Evolutionary conservation across 148 eudicot species (phyloP).

Genomic region (Talinum fruticosum): DNA sequence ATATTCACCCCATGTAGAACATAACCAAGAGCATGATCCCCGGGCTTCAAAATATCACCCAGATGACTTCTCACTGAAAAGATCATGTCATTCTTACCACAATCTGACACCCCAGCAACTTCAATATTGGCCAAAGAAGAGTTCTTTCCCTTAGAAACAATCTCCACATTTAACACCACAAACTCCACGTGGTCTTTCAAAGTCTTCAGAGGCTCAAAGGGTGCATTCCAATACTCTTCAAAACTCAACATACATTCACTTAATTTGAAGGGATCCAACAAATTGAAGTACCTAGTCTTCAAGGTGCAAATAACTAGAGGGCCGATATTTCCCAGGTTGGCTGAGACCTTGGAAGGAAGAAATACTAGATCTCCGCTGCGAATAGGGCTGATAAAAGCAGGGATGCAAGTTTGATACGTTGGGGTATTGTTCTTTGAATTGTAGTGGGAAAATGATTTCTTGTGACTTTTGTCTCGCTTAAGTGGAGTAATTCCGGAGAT

Average conservation of each 20-base stretch:
- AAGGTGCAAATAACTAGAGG: constrained; percentile 48
- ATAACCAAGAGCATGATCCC: constrained; percentile 61
- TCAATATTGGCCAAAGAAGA: constrained; percentile 51
- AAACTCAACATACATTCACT: constrained; percentile 24
- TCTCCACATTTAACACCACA: constrained; percentile 37
- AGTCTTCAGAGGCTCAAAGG: constrained; percentile 36
- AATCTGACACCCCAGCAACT: constrained; percentile 48
- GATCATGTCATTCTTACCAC: constrained; percentile 43
- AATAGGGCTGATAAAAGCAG: constrained; percentile 52
- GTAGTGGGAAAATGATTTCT: constrained; percentile 32
- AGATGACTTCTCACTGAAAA: constrained; percentile 51
- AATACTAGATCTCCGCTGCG: constrained; percentile 54
- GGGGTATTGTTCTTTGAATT: constrained; percentile 46
- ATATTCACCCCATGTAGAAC: constrained; percentile 42
- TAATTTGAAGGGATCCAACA: constrained; percentile 46
- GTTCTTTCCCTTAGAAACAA: constrained; percentile 25
- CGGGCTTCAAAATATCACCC: constrained; percentile 45
- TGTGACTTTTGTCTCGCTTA: constrained; percentile 21
- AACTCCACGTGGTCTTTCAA: constrained; percentile 45
- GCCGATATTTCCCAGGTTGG: constrained; percentile 36
- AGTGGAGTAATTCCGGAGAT: constrained; percentile 41
- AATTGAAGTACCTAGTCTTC: constrained; percentile 25
- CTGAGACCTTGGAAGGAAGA: constrained; percentile 48
- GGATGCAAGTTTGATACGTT: constrained; percentile 33
- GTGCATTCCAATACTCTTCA: constrained; percentile 42